A percentile compares a stretch with the other conserved stretches of the same genome.
These are phyloP conservation scores for Spongiforma sp. DNA, from an alignment of 1,284 basidiomycete genomes.

Conservation along the genomic window DNA sequence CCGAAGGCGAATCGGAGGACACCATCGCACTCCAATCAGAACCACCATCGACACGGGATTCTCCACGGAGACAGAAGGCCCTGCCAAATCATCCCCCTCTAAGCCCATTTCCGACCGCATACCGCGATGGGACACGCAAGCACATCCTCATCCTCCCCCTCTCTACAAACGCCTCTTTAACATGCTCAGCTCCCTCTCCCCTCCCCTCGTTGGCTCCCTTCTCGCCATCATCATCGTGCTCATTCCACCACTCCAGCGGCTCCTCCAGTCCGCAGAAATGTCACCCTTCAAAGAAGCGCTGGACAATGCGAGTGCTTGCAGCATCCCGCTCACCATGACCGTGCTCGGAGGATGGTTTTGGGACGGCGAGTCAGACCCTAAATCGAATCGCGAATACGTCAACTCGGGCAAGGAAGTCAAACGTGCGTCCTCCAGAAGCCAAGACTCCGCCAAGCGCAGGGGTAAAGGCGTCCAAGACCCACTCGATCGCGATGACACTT, in stretches of 20 bases:
- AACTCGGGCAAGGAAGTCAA: neutral
- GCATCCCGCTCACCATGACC: slow-evolving; percentile 88
- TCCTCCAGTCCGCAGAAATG: slow-evolving; percentile 60
- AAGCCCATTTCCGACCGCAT: neutral
- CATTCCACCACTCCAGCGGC: slow-evolving; percentile 74
- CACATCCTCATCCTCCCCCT: neutral
- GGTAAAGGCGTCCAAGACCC: slow-evolving; percentile 12
- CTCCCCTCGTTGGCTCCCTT: slow-evolving; percentile 81
- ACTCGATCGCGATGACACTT: neutral
- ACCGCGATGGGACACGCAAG: slow-evolving; percentile 9
- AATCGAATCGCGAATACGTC: neutral
- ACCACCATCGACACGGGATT: slow-evolving; percentile 18
- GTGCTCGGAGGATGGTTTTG: slow-evolving; percentile 95
- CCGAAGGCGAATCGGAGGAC: slow-evolving; percentile 29
- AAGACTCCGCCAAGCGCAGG: slow-evolving; percentile 11
- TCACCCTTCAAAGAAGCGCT: slow-evolving; percentile 78
- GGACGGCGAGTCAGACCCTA: slow-evolving; percentile 29
- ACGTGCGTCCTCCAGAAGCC: neutral
- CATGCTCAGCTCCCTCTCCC: slow-evolving; percentile 20
- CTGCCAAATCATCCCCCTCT: neutral
- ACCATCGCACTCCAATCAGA: slow-evolving; percentile 20
- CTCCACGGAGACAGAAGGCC: slow-evolving; percentile 22
- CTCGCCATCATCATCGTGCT: slow-evolving; percentile 84
- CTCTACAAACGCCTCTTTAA: slow-evolving; percentile 1
- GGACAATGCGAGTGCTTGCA: slow-evolving; percentile 76